Percentiles rank a stretch among this genome's conserved stretches.
These are phyloP conservation scores for Lactifluus subvellereus DNA, from an alignment of 768 basidiomycete genomes.

Conservation along the genomic window DNA sequence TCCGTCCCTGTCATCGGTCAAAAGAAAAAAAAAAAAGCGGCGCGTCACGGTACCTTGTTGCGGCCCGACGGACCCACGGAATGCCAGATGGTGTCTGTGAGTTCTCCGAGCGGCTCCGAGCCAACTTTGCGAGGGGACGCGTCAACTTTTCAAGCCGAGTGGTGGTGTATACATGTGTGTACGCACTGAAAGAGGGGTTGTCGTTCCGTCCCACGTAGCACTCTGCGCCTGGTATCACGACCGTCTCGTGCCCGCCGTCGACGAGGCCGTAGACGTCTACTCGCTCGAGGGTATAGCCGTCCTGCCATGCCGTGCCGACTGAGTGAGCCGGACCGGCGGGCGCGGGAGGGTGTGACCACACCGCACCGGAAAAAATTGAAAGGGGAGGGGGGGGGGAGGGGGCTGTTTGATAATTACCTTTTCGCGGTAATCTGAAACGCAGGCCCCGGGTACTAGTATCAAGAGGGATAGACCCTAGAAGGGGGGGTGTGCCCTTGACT, in stretches of 20 bases:
- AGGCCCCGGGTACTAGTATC: too few relatives aligned
- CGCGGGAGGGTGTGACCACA: too few relatives aligned
- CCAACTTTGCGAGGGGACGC: constrained; percentile 49
- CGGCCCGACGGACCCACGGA: constrained; percentile 82
- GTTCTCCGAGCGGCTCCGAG: constrained; percentile 64
- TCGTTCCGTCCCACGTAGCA: constrained; percentile 85
- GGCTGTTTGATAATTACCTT: constrained; percentile 43
- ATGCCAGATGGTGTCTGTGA: constrained; percentile 65
- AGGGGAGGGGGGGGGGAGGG: too few relatives aligned
- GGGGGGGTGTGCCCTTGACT: neutral
- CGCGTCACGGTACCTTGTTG: constrained; percentile 59
- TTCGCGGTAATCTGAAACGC: constrained; percentile 62
- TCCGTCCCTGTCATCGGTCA: neutral
- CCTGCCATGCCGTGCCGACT: constrained; percentile 39
- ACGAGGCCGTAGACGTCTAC: constrained; percentile 65
- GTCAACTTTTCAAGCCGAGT: too few relatives aligned
- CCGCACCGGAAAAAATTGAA: too few relatives aligned
- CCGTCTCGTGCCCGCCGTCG: constrained; percentile 42
- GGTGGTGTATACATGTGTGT: neutral
- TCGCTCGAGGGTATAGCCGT: constrained; percentile 83
- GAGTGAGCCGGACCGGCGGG: neutral
- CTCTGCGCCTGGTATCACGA: constrained; percentile 57
- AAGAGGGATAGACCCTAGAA: too few relatives aligned
- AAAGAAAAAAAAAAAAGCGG: neutral
- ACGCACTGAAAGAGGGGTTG: constrained; percentile 83